phyloP scores from a whole-genome alignment of 768 basidiomycete genomes.

The Psilocybe cyanescens region DNA sequence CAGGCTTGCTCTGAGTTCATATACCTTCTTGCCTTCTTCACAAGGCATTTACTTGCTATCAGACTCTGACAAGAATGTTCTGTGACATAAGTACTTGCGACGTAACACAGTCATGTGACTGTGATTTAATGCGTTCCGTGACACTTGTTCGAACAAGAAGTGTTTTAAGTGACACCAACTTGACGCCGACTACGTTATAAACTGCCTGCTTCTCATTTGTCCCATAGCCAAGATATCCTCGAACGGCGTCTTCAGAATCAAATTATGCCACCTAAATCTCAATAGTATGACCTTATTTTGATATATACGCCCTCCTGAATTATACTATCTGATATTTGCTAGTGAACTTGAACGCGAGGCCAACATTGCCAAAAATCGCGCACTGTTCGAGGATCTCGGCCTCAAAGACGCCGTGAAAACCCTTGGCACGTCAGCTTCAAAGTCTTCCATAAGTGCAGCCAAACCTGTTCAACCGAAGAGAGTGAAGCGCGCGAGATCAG shows the following conservation, averaged over 20 bases:
- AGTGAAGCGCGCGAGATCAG: conserved; percentile 52
- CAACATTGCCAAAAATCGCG: conserved; percentile 82
- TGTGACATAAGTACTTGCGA: neutral
- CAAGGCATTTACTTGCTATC: too few relatives aligned
- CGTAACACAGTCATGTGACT: neutral
- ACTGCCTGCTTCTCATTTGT: too few relatives aligned
- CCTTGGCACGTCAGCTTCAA: conserved; percentile 48
- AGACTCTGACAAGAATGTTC: too few relatives aligned
- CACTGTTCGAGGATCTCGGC: conserved; percentile 72
- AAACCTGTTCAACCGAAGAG: conserved; percentile 70
- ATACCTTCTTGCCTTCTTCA: too few relatives aligned
- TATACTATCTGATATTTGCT: neutral
- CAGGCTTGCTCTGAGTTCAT: neutral
- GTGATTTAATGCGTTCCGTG: conserved; percentile 7
- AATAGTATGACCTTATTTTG: conserved; percentile 46
- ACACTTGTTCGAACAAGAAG: neutral
- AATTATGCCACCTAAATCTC: conserved; percentile 45
- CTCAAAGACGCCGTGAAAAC: conserved; percentile 57
- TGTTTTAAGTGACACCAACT: too few relatives aligned
- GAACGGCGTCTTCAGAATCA: neutral
- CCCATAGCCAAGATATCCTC: neutral
- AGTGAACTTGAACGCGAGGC: conserved; percentile 77
- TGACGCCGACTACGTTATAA: too few relatives aligned
- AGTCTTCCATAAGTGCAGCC: conserved; percentile 43
- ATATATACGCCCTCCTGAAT: neutral